Percentiles rank a stretch among this genome's conserved stretches.
These are phyloP conservation scores for Bisporella sp. DNA, from an alignment of 2,329 filamentous ascomycete species.

Conservation along the genomic window DNA sequence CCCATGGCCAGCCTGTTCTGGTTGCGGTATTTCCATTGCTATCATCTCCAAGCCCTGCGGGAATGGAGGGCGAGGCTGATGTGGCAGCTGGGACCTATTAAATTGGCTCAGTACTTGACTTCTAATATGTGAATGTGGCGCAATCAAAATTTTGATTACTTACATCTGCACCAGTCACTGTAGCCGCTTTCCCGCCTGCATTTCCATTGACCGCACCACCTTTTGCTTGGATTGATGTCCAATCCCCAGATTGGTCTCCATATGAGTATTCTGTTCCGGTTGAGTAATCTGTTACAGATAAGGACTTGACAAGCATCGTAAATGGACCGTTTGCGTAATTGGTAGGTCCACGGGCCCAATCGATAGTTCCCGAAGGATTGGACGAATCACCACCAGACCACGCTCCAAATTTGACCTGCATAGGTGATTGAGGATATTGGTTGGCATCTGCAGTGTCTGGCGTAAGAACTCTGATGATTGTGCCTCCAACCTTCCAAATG, in stretches of 20 bases:
- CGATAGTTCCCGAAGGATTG: conserved; percentile 75
- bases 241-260: conserved; percentile 67
- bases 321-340: conserved; percentile 81
- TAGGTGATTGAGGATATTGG: conserved; percentile 92
- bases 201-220: conserved; percentile 71
- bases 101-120: too few species aligned
- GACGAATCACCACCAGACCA: conserved; percentile 82
- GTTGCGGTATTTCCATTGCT: conserved; percentile 45
- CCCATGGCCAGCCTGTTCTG: conserved; percentile 64
- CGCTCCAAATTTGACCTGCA: conserved; percentile 85
- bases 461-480: conserved; percentile 68
- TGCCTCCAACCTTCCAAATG: conserved; percentile 78
- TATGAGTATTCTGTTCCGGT: conserved; percentile 83
- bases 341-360: conserved; percentile 81
- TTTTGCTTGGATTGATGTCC: conserved; percentile 75
- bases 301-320: conserved; percentile 72
- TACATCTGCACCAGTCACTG: conserved; percentile 46
- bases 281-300: conserved; percentile 84
- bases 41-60: conserved; percentile 58
- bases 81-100: conserved; percentile 45
- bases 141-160: too few species aligned
- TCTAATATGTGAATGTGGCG: too few species aligned
- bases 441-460: conserved; percentile 58
- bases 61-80: conserved; percentile 56
- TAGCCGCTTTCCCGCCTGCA: conserved; percentile 30